Evolutionary conservation across 768 basidiomycete genomes (phyloP).

Genomic region (Phlebiopsis flavidoalba): DNA sequence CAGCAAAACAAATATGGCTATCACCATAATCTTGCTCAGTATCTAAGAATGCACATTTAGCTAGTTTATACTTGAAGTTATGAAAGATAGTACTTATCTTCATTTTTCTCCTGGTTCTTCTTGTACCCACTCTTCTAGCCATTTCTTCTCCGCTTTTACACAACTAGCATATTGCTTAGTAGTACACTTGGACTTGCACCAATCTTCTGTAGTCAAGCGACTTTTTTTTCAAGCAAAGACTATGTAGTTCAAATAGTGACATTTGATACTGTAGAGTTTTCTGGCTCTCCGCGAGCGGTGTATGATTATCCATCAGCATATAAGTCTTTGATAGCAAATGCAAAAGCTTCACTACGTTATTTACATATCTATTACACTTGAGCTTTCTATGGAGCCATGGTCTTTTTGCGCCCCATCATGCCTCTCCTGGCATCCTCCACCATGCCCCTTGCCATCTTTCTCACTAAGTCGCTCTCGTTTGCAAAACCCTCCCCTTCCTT

Average conservation of each 20-base stretch:
- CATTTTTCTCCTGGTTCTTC: neutral
- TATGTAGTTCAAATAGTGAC: neutral
- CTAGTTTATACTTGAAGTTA: neutral
- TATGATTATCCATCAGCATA: neutral
- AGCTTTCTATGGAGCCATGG: too few relatives aligned
- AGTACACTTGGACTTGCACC: neutral
- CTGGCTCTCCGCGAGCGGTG: neutral
- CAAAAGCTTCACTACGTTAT: too few relatives aligned
- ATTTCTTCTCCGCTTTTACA: neutral
- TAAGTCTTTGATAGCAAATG: neutral
- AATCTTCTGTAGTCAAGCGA: neutral
- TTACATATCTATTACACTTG: too few relatives aligned
- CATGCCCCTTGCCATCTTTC: too few relatives aligned
- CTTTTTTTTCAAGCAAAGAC: neutral
- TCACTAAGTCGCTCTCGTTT: too few relatives aligned
- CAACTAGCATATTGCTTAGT: neutral
- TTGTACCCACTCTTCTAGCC: neutral
- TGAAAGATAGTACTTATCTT: too few relatives aligned
- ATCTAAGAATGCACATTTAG: too few relatives aligned
- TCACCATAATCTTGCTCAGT: neutral
- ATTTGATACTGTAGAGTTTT: too few relatives aligned
- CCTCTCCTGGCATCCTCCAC: too few relatives aligned
- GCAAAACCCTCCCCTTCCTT: too few relatives aligned
- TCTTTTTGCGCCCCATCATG: too few relatives aligned
- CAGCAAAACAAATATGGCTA: neutral